Base-by-base conservation (phyloP, 2,329 filamentous ascomycete species). In the Xylariaceae sp. region DNA sequence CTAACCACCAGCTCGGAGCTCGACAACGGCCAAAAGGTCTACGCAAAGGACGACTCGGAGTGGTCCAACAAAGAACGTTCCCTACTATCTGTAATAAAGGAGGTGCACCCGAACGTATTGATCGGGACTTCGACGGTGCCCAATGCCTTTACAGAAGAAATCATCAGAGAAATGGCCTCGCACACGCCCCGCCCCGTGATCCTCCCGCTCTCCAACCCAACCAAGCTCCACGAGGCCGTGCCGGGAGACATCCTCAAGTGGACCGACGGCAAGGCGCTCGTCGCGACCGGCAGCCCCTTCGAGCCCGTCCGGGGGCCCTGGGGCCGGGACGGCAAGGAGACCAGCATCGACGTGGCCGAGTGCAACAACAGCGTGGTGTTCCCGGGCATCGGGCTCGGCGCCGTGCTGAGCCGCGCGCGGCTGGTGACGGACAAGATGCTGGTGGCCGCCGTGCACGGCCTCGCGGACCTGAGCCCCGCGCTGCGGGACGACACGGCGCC, bases 361-460 rank as follows among this genome's bases (percentile, higher is more conserved):
- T 96, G 92, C 74, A 96, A 96, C 74, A 96, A 96, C 73, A 88
- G 85, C 1, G 89, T 89, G 27, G 88, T 88, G 13, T 96, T 95
- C 70, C 91, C 91, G 0, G 91, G 91, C 0, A 93, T 96, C 53
- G 91, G 91, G 0, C 84, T 96, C 1, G 92, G 91, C 9, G 83
- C 83, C 6, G 82, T 96, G 0, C 81, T 96, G 1, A 86, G 80
- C 21, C 84, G 89, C 11, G 79, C 87, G 2, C 79, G 75, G 10
- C 77, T 85, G 0, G 73, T 96, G 23, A 88, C 87, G 0, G 86
- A 92, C 57, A 82, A 83, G 58, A 92, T 96, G 84, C 83, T 96
- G 10, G 88, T 95, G 0, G 88, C 89, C 0, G 92, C 91, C 0
- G 85, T 89, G 3, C 82, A 87, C 64, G 88, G 85, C 2, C 81